Conservation (phyloP, 306 rosid species). For the Dalbergia cochinchinensis region DNA sequence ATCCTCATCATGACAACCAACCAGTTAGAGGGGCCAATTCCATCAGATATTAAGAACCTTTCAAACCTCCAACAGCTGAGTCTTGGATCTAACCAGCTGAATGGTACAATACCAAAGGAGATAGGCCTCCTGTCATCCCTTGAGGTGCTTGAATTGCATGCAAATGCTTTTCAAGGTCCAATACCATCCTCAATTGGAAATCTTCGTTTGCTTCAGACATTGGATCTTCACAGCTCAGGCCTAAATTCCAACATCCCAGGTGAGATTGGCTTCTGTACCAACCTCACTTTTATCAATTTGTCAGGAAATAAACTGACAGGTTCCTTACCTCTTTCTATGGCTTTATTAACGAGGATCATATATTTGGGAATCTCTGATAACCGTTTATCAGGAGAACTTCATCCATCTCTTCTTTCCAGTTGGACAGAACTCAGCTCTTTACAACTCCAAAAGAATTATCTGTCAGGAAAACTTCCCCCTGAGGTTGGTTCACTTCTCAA, state of each 20-base stretch:
- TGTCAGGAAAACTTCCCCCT: slow-evolving; percentile 40
- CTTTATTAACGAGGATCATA: slow-evolving; percentile 40
- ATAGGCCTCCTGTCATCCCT: slow-evolving; percentile 38
- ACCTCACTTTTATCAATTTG: slow-evolving; percentile 34
- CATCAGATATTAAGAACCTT: slow-evolving; percentile 36
- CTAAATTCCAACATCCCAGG: slow-evolving; percentile 43
- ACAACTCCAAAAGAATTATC: slow-evolving; percentile 29
- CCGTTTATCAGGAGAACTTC: slow-evolving; percentile 40
- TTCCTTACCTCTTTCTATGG: slow-evolving; percentile 47
- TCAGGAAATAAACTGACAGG: slow-evolving; percentile 41
- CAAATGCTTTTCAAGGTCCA: slow-evolving; percentile 30
- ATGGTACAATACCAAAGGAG: slow-evolving; percentile 44
- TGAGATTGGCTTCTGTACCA: slow-evolving; percentile 44
- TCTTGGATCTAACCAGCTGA: slow-evolving; percentile 40
- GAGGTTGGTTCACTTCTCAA: slow-evolving; percentile 44
- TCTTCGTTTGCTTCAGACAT: slow-evolving; percentile 16
- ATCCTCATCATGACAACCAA: neutral
- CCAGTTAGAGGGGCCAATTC: slow-evolving; percentile 31
- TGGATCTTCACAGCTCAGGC: slow-evolving; percentile 33
- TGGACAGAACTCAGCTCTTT: slow-evolving; percentile 38
- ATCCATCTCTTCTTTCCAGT: slow-evolving; percentile 44
- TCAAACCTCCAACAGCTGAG: slow-evolving; percentile 31
- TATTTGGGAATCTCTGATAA: slow-evolving; percentile 35
- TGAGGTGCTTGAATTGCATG: slow-evolving; percentile 47
- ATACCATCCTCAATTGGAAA: slow-evolving; percentile 47